Conservation (phyloP, 176 grass and related monocot species). For the Triticum urartu region DNA sequence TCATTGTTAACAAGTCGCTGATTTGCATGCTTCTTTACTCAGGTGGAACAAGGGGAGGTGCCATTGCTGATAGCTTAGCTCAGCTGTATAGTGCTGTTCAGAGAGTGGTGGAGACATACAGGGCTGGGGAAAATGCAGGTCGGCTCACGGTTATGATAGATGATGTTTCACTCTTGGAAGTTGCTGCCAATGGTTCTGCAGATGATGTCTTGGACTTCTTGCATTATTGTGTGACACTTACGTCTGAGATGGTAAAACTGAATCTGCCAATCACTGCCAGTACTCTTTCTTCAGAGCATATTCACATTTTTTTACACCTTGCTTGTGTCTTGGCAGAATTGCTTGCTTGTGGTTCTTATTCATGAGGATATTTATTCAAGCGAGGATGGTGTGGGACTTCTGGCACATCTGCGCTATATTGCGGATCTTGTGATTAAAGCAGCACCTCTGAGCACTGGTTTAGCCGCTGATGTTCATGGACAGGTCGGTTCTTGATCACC, state of each 20-base stretch:
- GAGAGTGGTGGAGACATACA: conserved; percentile 45
- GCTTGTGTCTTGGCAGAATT: conserved; percentile 56
- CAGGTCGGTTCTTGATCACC: conserved; percentile 45
- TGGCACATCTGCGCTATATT: conserved; percentile 62
- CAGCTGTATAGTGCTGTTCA: conserved; percentile 58
- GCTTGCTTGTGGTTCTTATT: conserved; percentile 64
- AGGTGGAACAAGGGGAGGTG: conserved; percentile 45
- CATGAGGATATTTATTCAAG: conserved; percentile 86
- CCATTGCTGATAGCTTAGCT: conserved; percentile 45
- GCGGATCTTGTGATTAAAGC: conserved; percentile 69
- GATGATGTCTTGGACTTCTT: conserved; percentile 75
- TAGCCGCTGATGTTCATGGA: conserved; percentile 92
- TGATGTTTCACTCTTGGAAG: conserved; percentile 81
- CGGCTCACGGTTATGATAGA: conserved; percentile 65
- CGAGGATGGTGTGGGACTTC: conserved; percentile 49
- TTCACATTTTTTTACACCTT: not conserved
- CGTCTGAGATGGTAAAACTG: conserved; percentile 64
- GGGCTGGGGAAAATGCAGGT: conserved; percentile 29
- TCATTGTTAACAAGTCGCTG: not conserved
- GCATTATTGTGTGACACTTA: conserved; percentile 63
- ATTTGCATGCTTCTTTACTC: conserved; percentile 26
- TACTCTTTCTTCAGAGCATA: not conserved
- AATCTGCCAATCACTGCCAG: not conserved
- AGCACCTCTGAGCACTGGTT: conserved; percentile 70
- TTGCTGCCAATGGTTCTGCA: conserved; percentile 61